Base-by-base conservation (phyloP, 2,329 filamentous ascomycete genomes). In the Venturia pyrina region DNA sequence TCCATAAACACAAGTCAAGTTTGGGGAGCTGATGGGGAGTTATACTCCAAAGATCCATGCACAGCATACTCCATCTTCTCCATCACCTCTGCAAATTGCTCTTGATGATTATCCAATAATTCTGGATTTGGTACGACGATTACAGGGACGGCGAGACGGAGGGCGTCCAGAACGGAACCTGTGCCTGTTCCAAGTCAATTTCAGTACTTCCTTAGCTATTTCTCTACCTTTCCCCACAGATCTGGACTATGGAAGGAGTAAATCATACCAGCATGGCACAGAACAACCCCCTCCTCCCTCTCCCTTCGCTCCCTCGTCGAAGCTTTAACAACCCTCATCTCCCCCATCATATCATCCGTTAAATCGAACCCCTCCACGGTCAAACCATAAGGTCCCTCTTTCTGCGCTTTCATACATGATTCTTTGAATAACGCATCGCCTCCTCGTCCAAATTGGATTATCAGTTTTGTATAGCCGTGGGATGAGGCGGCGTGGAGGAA, bases 71-170 rank as follows among this genome's bases (percentile, higher is more conserved):
- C 88, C 70, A 91, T 85, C 32, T 81, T 78, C 41, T 89, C 85
- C 66, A 98, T 83, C 69, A 90, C 87, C 62, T 87, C 81, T 0
- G 93, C 93, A 65, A 99, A 83, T 75, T 98, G 91, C 24, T 86
- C 83, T 76, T 99, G 95, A 74, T 99, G 95, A 72, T 99, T 93
- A 72, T 96, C 87, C 71, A 96, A 83, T 0, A 99, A 83, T 7
- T 81, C 80, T 1, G 86, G 83, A 75, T 99, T 99, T 2, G 93
- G 90, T 2, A 99, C 92, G 0, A 96, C 91, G 62, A 99, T 83
- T n/a, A 98, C 79, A 2, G 90, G 88, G 0, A 92, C 80, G 17
- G 86, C 84, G 64, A 89, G 79, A 56, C 90, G 86, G 68, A 96
- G 84, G 0, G 88, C 91, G 74, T 93, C 91, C 0, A 98, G 82